Evolutionary conservation across 257 asterid species (phyloP).

Genomic region (Capsicum chinense): DNA sequence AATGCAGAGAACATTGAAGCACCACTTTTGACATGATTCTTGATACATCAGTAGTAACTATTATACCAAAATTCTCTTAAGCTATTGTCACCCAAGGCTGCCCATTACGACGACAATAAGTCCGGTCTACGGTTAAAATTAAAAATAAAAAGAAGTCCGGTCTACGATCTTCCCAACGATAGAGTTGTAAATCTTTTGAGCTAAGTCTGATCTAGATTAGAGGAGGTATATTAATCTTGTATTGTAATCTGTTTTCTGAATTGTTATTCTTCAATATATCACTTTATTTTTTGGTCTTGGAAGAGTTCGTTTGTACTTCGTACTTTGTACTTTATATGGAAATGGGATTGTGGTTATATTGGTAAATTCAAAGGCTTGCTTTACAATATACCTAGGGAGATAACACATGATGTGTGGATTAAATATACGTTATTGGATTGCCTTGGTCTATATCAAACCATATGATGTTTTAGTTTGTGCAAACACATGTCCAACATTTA

Average conservation of each 20-base stretch:
- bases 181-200: constrained; percentile 23
- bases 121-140: not conserved
- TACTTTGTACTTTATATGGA: not conserved
- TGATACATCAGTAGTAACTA: not conserved
- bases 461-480: not conserved
- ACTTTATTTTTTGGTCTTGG: not conserved
- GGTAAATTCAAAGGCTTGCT: not conserved
- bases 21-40: constrained; percentile 61
- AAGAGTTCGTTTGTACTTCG: not conserved
- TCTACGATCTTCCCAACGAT: not conserved
- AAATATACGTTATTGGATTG: not conserved
- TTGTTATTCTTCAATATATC: constrained; percentile 13
- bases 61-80: not conserved
- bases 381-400: not conserved
- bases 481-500: not conserved
- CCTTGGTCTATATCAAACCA: not conserved
- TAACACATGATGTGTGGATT: not conserved
- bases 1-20: constrained; percentile 59
- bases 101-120: not conserved
- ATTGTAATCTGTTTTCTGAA: not conserved
- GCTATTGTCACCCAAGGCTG: not conserved
- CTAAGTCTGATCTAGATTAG: constrained; percentile 14
- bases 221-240: not conserved
- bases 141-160: not conserved
- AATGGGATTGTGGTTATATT: not conserved